A percentile compares a stretch with the other conserved stretches of the same genome.
These are phyloP conservation scores for Pseudocercospora macadamiae DNA, from an alignment of 2,329 filamentous ascomycete species.

Conservation along the genomic window DNA sequence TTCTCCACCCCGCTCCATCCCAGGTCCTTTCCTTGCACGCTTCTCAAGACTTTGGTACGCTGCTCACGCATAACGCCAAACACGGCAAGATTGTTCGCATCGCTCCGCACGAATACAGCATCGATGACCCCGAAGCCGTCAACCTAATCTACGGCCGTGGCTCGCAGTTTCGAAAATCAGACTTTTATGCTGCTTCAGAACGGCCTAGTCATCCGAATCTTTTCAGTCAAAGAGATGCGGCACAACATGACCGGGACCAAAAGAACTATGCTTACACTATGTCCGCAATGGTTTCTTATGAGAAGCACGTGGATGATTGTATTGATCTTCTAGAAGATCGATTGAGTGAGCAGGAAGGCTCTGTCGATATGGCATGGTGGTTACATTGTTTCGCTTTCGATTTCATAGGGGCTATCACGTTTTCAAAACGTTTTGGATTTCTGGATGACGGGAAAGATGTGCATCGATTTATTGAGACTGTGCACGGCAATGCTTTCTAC, in stretches of 20 bases:
- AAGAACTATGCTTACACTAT: conserved; percentile 5
- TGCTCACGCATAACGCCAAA: conserved; percentile 17
- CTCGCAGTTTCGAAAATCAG: conserved; percentile 38
- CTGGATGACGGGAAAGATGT: conserved; percentile 40
- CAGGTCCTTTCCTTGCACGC: conserved; percentile 24
- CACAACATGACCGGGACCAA: background rate
- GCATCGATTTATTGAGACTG: background rate
- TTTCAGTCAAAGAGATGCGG: background rate
- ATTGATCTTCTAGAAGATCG: conserved; percentile 40
- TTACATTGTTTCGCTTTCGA: conserved; percentile 49
- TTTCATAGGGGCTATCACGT: conserved; percentile 48
- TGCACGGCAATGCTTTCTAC: background rate
- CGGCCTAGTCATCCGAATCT: background rate
- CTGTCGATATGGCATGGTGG: conserved; percentile 44
- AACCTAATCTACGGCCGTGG: conserved; percentile 42
- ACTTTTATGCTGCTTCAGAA: conserved; percentile 9
- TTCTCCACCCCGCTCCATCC: conserved; percentile 23
- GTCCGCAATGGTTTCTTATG: conserved; percentile 40
- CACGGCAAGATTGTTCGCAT: conserved; percentile 35
- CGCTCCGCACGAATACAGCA: conserved; percentile 33
- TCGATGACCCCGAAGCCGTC: conserved; percentile 36
- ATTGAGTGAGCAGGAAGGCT: conserved; percentile 33
- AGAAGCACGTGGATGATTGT: conserved; percentile 45
- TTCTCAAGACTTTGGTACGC: conserved; percentile 29
- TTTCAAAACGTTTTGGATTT: conserved; percentile 43